These are phyloP conservation scores for Suillus lakei DNA, from an alignment of 768 basidiomycete genomes.

Conservation along the genomic window DNA sequence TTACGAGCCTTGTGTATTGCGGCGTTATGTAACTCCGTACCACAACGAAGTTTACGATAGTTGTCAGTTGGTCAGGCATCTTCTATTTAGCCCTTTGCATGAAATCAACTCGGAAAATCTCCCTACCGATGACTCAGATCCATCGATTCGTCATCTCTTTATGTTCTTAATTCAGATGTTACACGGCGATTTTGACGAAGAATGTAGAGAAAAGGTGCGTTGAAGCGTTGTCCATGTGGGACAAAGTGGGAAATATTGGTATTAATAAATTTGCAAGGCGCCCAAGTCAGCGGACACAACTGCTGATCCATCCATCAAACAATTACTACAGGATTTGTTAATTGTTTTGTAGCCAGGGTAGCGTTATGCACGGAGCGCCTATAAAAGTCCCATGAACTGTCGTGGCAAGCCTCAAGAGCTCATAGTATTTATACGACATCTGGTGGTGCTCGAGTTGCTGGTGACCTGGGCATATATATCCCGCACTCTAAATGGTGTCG, in stretches of 20 bases:
- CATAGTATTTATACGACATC: neutral
- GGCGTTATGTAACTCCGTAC: neutral
- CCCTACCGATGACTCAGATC: neutral
- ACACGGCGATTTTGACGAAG: neutral
- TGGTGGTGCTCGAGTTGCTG: neutral
- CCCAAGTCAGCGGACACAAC: neutral
- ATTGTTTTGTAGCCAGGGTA: neutral
- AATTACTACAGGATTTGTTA: neutral
- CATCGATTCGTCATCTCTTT: neutral
- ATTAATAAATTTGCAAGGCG: neutral
- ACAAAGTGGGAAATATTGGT: neutral
- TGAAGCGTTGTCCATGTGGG: neutral
- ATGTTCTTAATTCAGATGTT: neutral
- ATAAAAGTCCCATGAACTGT: neutral
- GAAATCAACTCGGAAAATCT: neutral
- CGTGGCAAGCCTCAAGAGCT: neutral
- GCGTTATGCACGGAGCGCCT: neutral
- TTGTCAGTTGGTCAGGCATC: too few species aligned
- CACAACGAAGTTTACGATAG: neutral
- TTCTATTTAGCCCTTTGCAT: too few species aligned
- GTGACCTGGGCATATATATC: neutral
- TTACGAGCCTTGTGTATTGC: neutral
- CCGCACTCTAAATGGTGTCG: conserved; percentile 34
- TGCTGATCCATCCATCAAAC: neutral
- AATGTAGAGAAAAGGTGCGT: neutral